Percentiles rank a stretch among this genome's conserved stretches.
These are phyloP conservation scores for Corymbia calophylla DNA, from an alignment of 441 rosid genomes.

Conservation along the genomic window DNA sequence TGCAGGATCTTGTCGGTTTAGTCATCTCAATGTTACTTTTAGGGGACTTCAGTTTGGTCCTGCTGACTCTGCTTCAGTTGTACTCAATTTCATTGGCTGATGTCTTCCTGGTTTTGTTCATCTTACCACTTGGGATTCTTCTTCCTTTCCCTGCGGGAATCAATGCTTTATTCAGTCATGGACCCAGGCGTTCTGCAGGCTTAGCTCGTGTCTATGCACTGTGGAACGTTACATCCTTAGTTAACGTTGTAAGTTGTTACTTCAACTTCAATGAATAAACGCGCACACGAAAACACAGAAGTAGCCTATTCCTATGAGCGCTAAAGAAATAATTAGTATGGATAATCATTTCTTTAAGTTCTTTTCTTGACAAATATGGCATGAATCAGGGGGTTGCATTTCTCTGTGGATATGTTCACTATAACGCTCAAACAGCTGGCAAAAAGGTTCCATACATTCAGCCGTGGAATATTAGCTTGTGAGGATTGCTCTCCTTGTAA, in stretches of 20 bases:
- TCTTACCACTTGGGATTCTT: constrained; percentile 91
- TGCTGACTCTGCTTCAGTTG: constrained; percentile 94
- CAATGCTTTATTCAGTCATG: constrained; percentile 98
- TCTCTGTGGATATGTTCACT: constrained; percentile 89
- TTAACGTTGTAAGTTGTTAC: constrained; percentile 79
- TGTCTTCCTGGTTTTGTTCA: constrained; percentile 77
- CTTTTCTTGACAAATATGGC: background rate
- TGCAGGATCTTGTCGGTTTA: constrained; percentile 99
- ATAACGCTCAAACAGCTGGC: constrained; percentile 48
- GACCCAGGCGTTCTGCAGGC: constrained; percentile 98
- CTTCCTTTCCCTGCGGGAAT: constrained; percentile 99
- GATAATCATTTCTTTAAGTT: background rate
- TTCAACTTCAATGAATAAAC: background rate
- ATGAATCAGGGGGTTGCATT: constrained; percentile 69
- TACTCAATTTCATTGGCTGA: constrained; percentile 90
- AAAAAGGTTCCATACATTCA: constrained; percentile 63
- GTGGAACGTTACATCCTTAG: constrained; percentile 88
- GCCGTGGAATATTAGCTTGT: constrained; percentile 99
- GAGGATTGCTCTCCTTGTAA: constrained; percentile 18
- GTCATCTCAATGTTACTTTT: constrained; percentile 93
- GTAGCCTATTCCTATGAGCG: background rate
- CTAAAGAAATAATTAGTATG: background rate
- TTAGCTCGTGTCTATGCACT: constrained; percentile 95
- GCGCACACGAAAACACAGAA: background rate
- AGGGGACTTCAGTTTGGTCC: constrained; percentile 99